These are phyloP conservation scores for Catunica adiposa DNA, from an alignment of 2,329 filamentous ascomycete species.

Conservation along the genomic window DNA sequence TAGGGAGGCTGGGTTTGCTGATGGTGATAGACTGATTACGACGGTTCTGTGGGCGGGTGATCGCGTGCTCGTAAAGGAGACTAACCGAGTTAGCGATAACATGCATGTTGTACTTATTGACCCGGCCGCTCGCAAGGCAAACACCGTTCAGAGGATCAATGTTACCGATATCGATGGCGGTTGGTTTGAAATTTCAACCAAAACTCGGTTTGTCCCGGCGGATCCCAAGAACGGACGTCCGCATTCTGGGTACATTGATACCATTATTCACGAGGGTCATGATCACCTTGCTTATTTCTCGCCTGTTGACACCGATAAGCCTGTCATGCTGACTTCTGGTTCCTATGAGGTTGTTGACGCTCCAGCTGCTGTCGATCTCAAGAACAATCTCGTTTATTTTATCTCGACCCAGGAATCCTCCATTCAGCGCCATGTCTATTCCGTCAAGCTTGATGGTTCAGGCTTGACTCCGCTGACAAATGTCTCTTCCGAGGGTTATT, in stretches of 20 bases:
- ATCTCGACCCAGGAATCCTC: slow-evolving; percentile 71
- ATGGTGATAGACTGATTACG: slow-evolving; percentile 77
- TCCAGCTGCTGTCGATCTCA: slow-evolving; percentile 69
- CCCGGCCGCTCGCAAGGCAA: slow-evolving; percentile 53
- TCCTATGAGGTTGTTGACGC: slow-evolving; percentile 83
- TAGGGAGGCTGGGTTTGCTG: slow-evolving; percentile 58
- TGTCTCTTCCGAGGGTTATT: slow-evolving; percentile 57
- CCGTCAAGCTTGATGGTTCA: slow-evolving; percentile 67
- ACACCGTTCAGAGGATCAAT: slow-evolving; percentile 63
- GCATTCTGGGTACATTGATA: slow-evolving; percentile 85
- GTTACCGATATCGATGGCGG: slow-evolving; percentile 78
- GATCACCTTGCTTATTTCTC: slow-evolving; percentile 91
- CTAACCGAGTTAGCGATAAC: slow-evolving; percentile 86
- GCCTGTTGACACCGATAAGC: slow-evolving; percentile 67
- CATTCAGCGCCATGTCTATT: slow-evolving; percentile 83
- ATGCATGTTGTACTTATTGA: slow-evolving; percentile 78
- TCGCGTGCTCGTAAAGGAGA: slow-evolving; percentile 76
- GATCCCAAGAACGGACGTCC: slow-evolving; percentile 59
- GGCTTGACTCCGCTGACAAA: slow-evolving; percentile 60
- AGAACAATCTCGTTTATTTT: slow-evolving; percentile 82
- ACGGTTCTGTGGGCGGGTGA: slow-evolving; percentile 81
- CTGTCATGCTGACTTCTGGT: slow-evolving; percentile 72
- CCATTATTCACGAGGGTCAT: slow-evolving; percentile 67
- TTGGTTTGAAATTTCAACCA: slow-evolving; percentile 89
- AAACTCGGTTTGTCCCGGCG: slow-evolving; percentile 71